phyloP scores from a whole-genome alignment of 2,329 filamentous ascomycete species.

The Aspergillus pseudotamarii region DNA sequence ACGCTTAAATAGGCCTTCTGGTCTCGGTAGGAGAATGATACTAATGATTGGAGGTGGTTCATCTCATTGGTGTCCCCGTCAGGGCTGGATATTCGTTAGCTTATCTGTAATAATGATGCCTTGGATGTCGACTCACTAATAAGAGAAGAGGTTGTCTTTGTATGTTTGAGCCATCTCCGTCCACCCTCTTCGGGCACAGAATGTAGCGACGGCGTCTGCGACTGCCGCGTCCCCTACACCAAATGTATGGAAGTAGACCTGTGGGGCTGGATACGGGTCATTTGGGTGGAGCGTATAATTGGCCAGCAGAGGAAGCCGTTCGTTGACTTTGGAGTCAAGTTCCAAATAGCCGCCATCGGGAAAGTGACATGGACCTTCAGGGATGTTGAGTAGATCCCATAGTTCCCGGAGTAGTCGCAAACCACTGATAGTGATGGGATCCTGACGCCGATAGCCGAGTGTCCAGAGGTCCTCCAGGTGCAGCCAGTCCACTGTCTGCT shows the following conservation, averaged over 20 bases:
- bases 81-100: slow-evolving; percentile 4
- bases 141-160: slow-evolving; percentile 14
- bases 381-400: slow-evolving; percentile 17
- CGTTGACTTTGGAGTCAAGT: slow-evolving; percentile 7
- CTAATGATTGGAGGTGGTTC: slow-evolving; percentile 12
- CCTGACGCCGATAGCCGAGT: slow-evolving; percentile 10
- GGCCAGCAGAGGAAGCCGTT: slow-evolving; percentile 16
- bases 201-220: slow-evolving; percentile 13
- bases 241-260: slow-evolving; percentile 21
- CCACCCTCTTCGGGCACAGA: slow-evolving; percentile 16
- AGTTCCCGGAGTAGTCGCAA: slow-evolving; percentile 16
- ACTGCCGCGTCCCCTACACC: slow-evolving; percentile 18
- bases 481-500: slow-evolving; percentile 12
- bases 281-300: slow-evolving; percentile 19
- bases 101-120: background rate
- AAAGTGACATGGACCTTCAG: background rate
- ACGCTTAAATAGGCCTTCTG: slow-evolving; percentile 14
- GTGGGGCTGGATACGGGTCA: slow-evolving; percentile 17
- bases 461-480: slow-evolving; percentile 19
- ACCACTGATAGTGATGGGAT: slow-evolving; percentile 6
- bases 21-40: slow-evolving; percentile 17
- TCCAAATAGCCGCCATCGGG: background rate
- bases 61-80: slow-evolving; percentile 3
- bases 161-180: slow-evolving; percentile 15
- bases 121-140: slow-evolving; percentile 14